phyloP scores from a whole-genome alignment of 768 basidiomycete genomes.

The Lactarius sanguifluus region DNA sequence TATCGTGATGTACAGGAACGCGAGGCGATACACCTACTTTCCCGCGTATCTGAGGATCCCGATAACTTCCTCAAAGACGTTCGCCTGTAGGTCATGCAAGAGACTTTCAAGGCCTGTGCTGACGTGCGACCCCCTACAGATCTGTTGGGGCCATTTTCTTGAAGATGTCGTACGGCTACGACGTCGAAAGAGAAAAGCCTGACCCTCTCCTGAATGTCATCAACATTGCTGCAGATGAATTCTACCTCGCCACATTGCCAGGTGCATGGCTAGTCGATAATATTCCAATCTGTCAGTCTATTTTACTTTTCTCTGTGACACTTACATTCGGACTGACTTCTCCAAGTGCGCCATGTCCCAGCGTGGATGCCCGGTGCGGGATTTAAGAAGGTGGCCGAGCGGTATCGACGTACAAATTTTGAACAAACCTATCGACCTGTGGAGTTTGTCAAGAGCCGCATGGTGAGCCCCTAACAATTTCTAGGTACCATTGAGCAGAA shows the following conservation, averaged over 20 bases:
- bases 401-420: constrained; percentile 16
- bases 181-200: constrained; percentile 9
- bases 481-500: neutral
- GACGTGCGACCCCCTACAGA: neutral
- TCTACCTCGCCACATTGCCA: constrained; percentile 18
- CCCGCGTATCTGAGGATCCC: constrained; percentile 8
- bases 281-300: constrained; percentile 6
- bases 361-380: constrained; percentile 31
- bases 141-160: constrained; percentile 17
- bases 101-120: neutral
- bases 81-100: constrained; percentile 10
- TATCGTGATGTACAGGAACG: constrained; percentile 12
- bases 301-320: neutral
- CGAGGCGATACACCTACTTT: constrained; percentile 13
- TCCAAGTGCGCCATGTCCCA: constrained; percentile 26
- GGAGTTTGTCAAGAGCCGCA: constrained; percentile 27
- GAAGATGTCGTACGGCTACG: constrained; percentile 20
- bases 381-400: constrained; percentile 26
- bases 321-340: neutral
- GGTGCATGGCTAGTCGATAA: constrained; percentile 20
- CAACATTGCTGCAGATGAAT: constrained; percentile 21
- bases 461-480: constrained; percentile 16
- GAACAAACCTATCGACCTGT: constrained; percentile 24
- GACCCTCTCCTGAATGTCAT: constrained; percentile 20
- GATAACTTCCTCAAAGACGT: constrained; percentile 15